Base-by-base conservation (phyloP, 169 alveolate species). In the Cryptosporidium ubiquitum region DNA sequence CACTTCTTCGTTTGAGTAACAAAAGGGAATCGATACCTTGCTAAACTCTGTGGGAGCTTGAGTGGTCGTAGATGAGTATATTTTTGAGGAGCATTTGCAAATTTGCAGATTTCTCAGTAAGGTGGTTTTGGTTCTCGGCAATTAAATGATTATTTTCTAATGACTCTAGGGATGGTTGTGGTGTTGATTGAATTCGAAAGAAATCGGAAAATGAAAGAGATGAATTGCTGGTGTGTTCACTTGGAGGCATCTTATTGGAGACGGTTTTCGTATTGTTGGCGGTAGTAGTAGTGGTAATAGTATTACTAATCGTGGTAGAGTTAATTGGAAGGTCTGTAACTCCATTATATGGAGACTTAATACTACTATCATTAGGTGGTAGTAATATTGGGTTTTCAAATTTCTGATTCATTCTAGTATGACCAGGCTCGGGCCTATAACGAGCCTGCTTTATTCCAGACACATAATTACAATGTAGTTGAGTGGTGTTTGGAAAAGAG, bases 71-170 rank as follows among this genome's bases (percentile, higher is more conserved):
- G n/a, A 64, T 47, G 18, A 79, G 89, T 26, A 79, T 79, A 29
- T 79, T 79, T 47, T 42, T 79, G 52, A 79, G 89, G 29, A 79
- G 69, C 66, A 79, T 79, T n/a, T 79, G 73, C 39, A 79, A 61
- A 64, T 79, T 79, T 4, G 73, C 75, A 26, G 89, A 79, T 26
- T 61, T 64, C 18, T 79, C 79, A 7, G 89, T 75, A 39, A 79
- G 55, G 16, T 64, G 71, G 31, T 42, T 73, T n/a, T 73, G 85
- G 31, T 39, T 31, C n/a, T 64, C 75, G 44, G 75, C 68, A 61
- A 44, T 79, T 7, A 61, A 42, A 12, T 79, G 89, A 42, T 26
- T 79, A 31, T 79, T 58, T 49, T 79, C 89, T 39, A 58, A 44
- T 7, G 89, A 51, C 35, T 73, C 85, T 7, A 26, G 18, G n/a